These are phyloP conservation scores for Pholiota microspora DNA, from an alignment of 768 basidiomycete genomes.

Conservation along the genomic window DNA sequence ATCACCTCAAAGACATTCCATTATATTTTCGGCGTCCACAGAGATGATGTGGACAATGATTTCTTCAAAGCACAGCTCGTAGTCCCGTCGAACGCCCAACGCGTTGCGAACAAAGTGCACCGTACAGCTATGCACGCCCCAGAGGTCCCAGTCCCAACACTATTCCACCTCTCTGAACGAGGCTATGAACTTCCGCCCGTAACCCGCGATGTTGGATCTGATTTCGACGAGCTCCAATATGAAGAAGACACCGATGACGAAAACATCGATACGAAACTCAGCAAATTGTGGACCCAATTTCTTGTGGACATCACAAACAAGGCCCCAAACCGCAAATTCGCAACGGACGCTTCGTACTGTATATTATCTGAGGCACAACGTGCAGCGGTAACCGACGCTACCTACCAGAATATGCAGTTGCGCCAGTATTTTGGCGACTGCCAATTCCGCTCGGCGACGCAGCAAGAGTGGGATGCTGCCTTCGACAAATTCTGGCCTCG, in stretches of 20 bases:
- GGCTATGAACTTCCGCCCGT: not conserved
- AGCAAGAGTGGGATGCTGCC: not conserved
- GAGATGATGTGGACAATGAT: not conserved
- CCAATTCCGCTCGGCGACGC: not conserved
- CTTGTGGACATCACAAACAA: constrained; percentile 16
- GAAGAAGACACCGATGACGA: constrained; percentile 11
- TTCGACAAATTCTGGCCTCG: constrained; percentile 10
- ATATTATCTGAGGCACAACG: constrained; percentile 1
- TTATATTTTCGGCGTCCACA: not conserved
- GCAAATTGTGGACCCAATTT: constrained; percentile 18
- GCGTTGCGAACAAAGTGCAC: constrained; percentile 2
- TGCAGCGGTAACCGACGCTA: constrained; percentile 3
- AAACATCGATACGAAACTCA: no score
- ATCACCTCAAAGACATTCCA: not conserved
- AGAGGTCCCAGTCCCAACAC: not conserved
- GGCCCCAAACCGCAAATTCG: constrained; percentile 10
- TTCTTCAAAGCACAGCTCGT: not conserved
- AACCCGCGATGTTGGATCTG: constrained; percentile 3
- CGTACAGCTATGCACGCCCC: not conserved
- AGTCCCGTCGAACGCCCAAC: not conserved
- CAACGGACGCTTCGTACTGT: constrained; percentile 11
- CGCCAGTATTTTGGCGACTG: constrained; percentile 10
- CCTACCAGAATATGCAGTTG: constrained; percentile 12
- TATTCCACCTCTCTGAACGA: constrained; percentile 5
- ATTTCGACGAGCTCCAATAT: constrained; percentile 2